Percentiles rank a stretch among this genome's conserved stretches.
Evolutionary conservation across 176 grass and related monocot species (phyloP).

Genomic region (Oryza glumipatula): DNA sequence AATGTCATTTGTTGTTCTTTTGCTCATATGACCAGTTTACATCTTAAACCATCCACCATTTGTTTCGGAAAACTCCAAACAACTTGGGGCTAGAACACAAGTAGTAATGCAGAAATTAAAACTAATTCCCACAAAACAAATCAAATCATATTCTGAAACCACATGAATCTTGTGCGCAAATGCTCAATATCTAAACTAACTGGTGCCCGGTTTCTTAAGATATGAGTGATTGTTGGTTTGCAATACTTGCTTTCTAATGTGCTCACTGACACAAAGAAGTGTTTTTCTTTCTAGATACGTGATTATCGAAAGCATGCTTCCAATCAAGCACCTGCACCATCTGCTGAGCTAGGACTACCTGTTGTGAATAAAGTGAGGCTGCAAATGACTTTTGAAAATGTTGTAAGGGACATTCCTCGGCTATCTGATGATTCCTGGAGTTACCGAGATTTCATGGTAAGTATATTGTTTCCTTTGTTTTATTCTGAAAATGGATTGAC

Average conservation of each 20-base stretch:
- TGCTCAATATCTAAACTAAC: conserved; percentile 21
- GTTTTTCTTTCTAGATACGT: conserved; percentile 58
- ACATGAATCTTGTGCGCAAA: background rate
- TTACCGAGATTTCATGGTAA: conserved; percentile 96
- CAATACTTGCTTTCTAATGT: conserved; percentile 19
- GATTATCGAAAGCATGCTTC: conserved; percentile 68
- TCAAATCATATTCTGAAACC: conserved; percentile 14
- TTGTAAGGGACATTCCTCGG: conserved; percentile 80
- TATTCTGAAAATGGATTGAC: conserved; percentile 16
- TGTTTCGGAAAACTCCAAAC: background rate
- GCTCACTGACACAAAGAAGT: background rate
- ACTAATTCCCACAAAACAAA: background rate
- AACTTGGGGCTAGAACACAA: background rate
- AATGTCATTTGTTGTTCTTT: background rate
- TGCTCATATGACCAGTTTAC: conserved; percentile 5
- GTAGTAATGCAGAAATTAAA: conserved; percentile 9
- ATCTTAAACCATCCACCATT: background rate
- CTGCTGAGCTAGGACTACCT: conserved; percentile 60
- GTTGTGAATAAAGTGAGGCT: conserved; percentile 78
- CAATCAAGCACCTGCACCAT: conserved; percentile 56
- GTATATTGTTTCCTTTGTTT: conserved; percentile 33
- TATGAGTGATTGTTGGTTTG: background rate
- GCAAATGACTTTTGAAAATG: conserved; percentile 96
- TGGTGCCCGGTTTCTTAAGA: conserved; percentile 10
- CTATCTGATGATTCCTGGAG: conserved; percentile 99